Evolutionary conservation across 1,284 basidiomycete species (phyloP).

Genomic region (Termitomyces sp.): DNA sequence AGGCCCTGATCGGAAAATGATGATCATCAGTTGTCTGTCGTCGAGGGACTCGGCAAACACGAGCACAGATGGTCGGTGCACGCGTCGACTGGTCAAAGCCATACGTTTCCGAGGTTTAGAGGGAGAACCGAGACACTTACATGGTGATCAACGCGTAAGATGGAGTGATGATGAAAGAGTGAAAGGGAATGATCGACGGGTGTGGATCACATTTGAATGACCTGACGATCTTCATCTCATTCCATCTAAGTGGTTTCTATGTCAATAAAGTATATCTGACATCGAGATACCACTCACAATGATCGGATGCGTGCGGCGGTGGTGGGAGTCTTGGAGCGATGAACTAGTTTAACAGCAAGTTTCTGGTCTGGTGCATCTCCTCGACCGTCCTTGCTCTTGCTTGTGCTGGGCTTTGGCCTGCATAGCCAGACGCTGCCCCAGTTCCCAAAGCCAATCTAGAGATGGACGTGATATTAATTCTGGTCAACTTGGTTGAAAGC

Average conservation of each 20-base stretch:
- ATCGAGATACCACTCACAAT: conserved; percentile 48
- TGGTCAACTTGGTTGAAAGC: conserved; percentile 2
- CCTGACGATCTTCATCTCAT: conserved; percentile 91
- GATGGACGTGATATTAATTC: conserved; percentile 5
- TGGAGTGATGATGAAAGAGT: conserved; percentile 89
- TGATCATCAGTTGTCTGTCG: conserved; percentile 17
- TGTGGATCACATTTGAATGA: conserved; percentile 78
- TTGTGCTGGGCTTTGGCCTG: conserved; percentile 47
- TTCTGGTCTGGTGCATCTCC: conserved; percentile 39
- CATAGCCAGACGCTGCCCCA: conserved; percentile 85
- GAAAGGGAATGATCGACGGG: conserved; percentile 86
- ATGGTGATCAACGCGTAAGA: conserved; percentile 85
- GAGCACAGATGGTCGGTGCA: background rate
- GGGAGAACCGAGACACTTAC: conserved; percentile 42
- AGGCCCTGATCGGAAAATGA: conserved; percentile 47
- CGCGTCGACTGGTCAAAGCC: conserved; percentile 1
- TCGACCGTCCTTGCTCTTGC: conserved; percentile 29
- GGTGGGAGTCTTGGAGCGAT: conserved; percentile 68
- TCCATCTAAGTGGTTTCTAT: conserved; percentile 54
- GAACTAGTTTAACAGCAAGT: conserved; percentile 88
- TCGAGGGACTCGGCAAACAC: conserved; percentile 5
- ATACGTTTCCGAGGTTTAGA: background rate
- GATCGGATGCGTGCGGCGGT: conserved; percentile 84
- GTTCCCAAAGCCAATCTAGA: conserved; percentile 79
- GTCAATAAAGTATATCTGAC: conserved; percentile 15